A percentile compares a stretch with the other conserved stretches of the same genome.
Evolutionary conservation across 495 filamentous ascomycete genomes (phyloP).

Genomic region (Neurospora intermedia): DNA sequence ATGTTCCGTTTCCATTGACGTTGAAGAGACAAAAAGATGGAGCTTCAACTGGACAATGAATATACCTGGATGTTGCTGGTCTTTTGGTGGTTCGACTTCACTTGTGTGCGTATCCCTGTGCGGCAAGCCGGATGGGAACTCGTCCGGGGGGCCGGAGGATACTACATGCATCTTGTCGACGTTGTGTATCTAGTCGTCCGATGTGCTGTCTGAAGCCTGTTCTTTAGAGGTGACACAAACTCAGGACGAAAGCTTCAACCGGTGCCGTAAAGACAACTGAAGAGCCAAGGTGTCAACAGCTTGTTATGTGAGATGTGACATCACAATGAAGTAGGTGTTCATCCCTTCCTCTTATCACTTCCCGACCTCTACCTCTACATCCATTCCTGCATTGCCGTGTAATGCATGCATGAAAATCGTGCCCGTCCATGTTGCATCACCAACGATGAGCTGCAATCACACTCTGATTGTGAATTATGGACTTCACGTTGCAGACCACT

Average conservation of each 20-base stretch:
- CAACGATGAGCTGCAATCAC: neutral
- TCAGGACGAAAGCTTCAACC: neutral
- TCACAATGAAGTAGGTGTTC: neutral
- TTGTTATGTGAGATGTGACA: neutral
- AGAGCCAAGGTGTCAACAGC: neutral
- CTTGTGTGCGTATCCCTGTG: constrained; percentile 1
- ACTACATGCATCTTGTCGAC: neutral
- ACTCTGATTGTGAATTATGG: neutral
- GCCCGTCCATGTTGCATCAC: neutral
- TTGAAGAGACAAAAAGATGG: neutral
- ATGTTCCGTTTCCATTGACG: neutral
- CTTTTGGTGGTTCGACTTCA: constrained; percentile 11
- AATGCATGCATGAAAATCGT: neutral
- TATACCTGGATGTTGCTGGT: constrained; percentile 14
- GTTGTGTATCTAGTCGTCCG: neutral
- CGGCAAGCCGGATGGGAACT: neutral
- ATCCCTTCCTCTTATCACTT: neutral
- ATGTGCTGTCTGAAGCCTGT: neutral
- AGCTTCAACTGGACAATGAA: neutral
- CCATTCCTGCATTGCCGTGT: neutral
- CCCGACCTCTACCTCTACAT: neutral
- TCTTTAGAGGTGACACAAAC: neutral
- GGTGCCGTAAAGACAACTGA: neutral
- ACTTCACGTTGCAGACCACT: neutral
- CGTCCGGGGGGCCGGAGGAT: neutral